phyloP scores from a whole-genome alignment of 345 rosid genomes.

The Populus davidiana region DNA sequence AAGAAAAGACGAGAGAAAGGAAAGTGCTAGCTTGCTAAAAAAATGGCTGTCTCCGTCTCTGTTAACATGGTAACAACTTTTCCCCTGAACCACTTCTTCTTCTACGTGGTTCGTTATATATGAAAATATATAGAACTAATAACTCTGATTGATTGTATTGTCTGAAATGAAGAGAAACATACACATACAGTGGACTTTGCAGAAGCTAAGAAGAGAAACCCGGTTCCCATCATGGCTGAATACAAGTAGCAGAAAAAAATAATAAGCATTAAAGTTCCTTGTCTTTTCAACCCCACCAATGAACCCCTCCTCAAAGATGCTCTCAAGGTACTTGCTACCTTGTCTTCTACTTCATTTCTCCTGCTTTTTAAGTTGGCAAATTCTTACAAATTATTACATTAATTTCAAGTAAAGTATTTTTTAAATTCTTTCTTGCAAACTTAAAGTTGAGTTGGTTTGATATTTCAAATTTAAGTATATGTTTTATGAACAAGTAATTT shows the following conservation, averaged over 20 bases:
- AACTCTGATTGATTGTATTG: neutral
- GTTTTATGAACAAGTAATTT: too few relatives aligned
- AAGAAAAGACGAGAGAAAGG: neutral
- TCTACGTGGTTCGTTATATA: too few relatives aligned
- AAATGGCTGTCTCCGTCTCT: neutral
- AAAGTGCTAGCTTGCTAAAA: neutral
- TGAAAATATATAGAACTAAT: too few relatives aligned
- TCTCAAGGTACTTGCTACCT: conserved; percentile 33
- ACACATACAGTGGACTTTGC: neutral
- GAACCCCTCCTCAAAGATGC: conserved; percentile 54
- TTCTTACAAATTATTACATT: too few relatives aligned
- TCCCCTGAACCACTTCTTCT: neutral
- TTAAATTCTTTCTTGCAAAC: too few relatives aligned
- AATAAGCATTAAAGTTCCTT: conserved; percentile 21
- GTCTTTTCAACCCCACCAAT: conserved; percentile 34
- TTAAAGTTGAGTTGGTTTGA: too few relatives aligned
- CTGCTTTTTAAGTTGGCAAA: too few relatives aligned
- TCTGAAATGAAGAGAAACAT: neutral
- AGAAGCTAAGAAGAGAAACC: neutral
- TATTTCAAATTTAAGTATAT: too few relatives aligned
- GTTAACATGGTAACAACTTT: neutral
- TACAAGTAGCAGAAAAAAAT: neutral
- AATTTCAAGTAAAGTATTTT: too few relatives aligned
- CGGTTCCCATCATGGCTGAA: neutral
- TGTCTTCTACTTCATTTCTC: neutral